Conservation (phyloP, 768 basidiomycete species). For the Candolleomyces eurysporus region DNA sequence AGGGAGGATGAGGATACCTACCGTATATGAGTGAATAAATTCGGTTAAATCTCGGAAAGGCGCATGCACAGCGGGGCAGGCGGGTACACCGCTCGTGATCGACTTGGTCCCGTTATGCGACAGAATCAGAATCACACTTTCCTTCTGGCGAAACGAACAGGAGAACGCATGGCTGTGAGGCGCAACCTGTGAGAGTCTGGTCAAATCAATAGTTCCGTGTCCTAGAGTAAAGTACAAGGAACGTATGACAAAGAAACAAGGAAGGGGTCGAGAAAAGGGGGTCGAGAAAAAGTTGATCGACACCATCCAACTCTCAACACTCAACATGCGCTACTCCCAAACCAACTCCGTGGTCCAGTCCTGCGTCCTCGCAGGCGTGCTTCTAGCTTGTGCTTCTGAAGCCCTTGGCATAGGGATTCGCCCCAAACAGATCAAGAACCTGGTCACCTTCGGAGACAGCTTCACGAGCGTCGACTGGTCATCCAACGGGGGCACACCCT, state of each 20-base stretch:
- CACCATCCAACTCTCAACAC: neutral
- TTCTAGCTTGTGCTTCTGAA: constrained; percentile 1
- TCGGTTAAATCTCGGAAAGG: too few relatives aligned
- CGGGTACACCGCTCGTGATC: too few relatives aligned
- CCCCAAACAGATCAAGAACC: constrained; percentile 50
- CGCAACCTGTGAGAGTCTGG: too few relatives aligned
- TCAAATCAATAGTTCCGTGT: too few relatives aligned
- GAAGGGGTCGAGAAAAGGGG: neutral
- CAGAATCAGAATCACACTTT: too few relatives aligned
- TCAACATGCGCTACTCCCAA: constrained; percentile 54
- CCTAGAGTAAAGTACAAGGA: too few relatives aligned
- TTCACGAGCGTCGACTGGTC: constrained; percentile 51
- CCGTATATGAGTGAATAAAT: too few relatives aligned
- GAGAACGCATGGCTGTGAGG: too few relatives aligned
- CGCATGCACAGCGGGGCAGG: too few relatives aligned
- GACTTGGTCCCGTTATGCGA: too few relatives aligned
- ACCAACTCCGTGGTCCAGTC: constrained; percentile 1
- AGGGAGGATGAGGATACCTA: neutral
- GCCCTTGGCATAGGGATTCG: constrained; percentile 13
- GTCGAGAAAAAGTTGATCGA: neutral
- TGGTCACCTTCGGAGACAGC: constrained; percentile 70
- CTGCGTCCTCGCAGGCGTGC: neutral
- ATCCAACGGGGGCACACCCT: constrained; percentile 45
- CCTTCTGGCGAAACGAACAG: too few relatives aligned
- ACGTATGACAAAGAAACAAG: too few relatives aligned